Evolutionary conservation across 73 alveolate species (phyloP).

Genomic region (Durusdinium trenchii): DNA sequence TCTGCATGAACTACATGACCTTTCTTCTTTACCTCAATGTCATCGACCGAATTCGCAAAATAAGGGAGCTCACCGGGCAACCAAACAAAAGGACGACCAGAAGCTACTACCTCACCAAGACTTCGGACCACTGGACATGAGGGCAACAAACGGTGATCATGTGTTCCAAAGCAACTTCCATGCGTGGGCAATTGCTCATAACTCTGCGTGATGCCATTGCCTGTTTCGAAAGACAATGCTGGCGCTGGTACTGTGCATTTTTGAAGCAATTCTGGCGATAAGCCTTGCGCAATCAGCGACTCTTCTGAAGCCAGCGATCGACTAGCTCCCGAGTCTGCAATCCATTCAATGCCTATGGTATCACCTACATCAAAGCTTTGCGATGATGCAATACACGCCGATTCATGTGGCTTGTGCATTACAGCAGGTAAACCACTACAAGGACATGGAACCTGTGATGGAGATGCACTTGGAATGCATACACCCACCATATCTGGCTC

Average conservation of each 20-base stretch:
- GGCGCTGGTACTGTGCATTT: neutral
- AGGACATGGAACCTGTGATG: neutral
- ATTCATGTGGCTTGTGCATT: neutral
- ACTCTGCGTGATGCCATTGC: neutral
- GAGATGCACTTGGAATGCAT: neutral
- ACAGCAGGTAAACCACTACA: neutral
- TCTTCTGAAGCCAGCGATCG: neutral
- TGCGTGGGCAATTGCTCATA: neutral
- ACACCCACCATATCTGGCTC: neutral
- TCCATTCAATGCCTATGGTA: constrained; percentile 1
- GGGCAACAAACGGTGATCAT: neutral
- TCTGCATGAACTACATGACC: neutral
- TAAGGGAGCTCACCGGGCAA: neutral
- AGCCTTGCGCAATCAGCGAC: neutral
- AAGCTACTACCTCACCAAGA: neutral
- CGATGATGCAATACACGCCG: neutral
- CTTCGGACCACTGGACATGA: constrained; percentile 19
- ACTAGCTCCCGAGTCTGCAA: constrained; percentile 38
- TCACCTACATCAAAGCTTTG: neutral
- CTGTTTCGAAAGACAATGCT: neutral
- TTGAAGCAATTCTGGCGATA: neutral
- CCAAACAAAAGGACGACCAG: constrained; percentile 19
- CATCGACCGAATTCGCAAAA: neutral
- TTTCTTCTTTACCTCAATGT: neutral
- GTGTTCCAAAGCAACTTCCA: neutral